A percentile compares a stretch with the other conserved stretches of the same genome.
Conservation (phyloP, 2,329 filamentous ascomycete species). For the Colletotrichum simmondsii region DNA sequence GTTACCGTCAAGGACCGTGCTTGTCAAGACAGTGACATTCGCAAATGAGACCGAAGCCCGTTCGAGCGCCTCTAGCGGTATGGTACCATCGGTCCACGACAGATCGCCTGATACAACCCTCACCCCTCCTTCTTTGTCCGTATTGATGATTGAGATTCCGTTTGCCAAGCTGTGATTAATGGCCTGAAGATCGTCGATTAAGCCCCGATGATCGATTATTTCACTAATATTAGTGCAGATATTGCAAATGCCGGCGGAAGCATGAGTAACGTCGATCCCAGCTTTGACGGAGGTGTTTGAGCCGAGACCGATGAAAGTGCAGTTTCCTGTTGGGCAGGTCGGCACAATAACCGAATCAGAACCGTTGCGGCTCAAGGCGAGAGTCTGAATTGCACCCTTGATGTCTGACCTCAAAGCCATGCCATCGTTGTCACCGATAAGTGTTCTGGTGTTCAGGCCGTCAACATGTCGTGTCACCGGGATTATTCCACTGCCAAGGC, state of each 20-base stretch:
- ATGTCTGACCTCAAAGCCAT: background rate
- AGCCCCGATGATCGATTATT: background rate
- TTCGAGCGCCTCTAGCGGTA: background rate
- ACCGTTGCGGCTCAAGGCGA: background rate
- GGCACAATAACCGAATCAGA: background rate
- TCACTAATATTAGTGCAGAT: background rate
- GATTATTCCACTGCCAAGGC: background rate
- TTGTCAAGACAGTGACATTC: background rate
- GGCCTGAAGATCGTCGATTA: background rate
- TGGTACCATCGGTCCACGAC: background rate
- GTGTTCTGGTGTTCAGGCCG: background rate
- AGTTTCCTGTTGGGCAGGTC: background rate
- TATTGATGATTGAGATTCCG: background rate
- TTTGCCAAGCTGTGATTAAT: background rate
- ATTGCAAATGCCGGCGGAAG: background rate
- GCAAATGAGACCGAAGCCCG: background rate
- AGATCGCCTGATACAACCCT: background rate
- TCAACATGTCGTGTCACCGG: background rate
- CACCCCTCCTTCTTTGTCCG: background rate
- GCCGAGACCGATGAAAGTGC: background rate
- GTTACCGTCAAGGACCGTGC: background rate
- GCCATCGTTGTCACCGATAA: background rate
- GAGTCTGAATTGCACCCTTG: background rate
- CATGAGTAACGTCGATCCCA: background rate
- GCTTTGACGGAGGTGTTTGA: background rate